Base-by-base conservation (phyloP, 306 rosid species). In the Prunus padus region DNA sequence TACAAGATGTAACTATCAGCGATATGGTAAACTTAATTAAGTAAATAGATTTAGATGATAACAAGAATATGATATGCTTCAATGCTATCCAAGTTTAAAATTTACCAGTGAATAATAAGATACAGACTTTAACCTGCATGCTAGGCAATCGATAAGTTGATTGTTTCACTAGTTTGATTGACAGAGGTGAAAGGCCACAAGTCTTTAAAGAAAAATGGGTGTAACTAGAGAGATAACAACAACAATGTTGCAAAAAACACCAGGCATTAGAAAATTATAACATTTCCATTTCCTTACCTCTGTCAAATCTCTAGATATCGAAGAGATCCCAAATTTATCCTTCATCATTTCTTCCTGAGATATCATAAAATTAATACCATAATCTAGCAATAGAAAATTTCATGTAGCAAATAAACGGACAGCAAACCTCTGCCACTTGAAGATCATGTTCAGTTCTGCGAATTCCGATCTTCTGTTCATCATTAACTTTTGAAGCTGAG, bases 341-440 rank as follows among this genome's bases (percentile, higher is more conserved):
- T 69, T 72, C 46, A 73, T 26, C 55, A 23, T 37, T 77, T 69
- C 77, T 72, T 72, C 76, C 84, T 83, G 56, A 23, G 31, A 57
- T 44, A 19, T 49, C 44, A 47, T 8, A 50, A 57, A 18, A 71
- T 26, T 15, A 71, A 18, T 51, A 22, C 26, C 20, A 31, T 69
- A 19, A 71, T 54, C 77, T 15, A 72, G 57, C 14, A 76, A 37
- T 47, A 28, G 30, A 16, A 59, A n/a, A 65, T 25, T 19, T 50
- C 55, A 51, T 28, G 74, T 64, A 52, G 65, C 33, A 44, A 64
- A 54, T 50, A 54, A 11, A 33, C 3, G 47, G 54, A 47, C 15
- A 23, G 49, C 64, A 50, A 57, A 77, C 83, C 81, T 84, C 80
- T 37, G 72, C 72, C 52, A 28, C 69, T 77, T 84, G 73, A 65